Evolutionary conservation across 176 grass and related monocot genomes (phyloP), one percentile per base, ranked within the genome.

Genomic region (Phragmites australis): DNA sequence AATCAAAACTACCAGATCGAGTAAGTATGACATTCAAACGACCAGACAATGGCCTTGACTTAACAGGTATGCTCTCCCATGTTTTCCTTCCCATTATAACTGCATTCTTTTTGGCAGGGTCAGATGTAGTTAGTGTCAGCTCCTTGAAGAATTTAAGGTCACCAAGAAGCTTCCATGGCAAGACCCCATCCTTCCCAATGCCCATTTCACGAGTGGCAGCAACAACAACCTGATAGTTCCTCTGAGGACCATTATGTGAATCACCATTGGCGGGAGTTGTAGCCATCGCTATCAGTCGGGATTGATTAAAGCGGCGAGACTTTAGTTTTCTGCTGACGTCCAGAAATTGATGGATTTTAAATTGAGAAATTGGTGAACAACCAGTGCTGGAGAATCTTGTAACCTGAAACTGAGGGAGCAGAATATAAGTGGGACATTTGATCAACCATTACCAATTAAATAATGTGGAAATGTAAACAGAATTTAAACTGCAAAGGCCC

Each of bases 71-170:
- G 68, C 89, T 89, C 74, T 97, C 94, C 94, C 91, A 93, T 76
- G 94, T 91, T 85, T 89, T 93, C 78, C 94, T 93, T 39, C 94
- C 91, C 94, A 97, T 97, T 79, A 91, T 86, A 58, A 97, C 87
- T 27, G 94, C 91, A 88, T 97, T 97, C 52, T 89, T 97, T 78
- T 97, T 97, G 41, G 79, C 53, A 59, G 94, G 79, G 75, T 94
- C 94, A 53, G 79, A 80, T 63, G 84, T 91, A n/a, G 74, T 78
- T 46, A 83, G n/a, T 21, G 94, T 97, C 81, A 97, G 61, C 31
- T 93, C 76, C 70, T 97, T 94, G 62, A 97, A 97, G 65, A 91
- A 92, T 32, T 92, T 92, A 22, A 97, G 84, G 72, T 97, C 94
- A 13, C 75, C 60, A 54, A 80, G 89, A 32, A 97, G 87, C 87